Base-by-base conservation (phyloP, 345 rosid genomes). In the Dipteronia dyeriana region DNA sequence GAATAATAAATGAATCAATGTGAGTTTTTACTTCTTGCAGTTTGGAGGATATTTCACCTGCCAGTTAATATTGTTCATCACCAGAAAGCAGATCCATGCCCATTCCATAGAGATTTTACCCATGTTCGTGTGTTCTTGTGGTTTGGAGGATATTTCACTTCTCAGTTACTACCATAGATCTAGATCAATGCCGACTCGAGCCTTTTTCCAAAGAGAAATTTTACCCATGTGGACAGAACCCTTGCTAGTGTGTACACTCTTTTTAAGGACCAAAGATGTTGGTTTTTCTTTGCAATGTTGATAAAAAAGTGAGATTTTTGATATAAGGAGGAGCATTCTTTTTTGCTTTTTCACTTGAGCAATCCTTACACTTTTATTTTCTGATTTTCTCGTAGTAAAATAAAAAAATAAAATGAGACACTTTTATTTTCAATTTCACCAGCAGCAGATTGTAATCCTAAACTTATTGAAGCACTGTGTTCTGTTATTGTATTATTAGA, bases 11-110 rank as follows among this genome's bases (percentile, higher is more conserved):
- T 23, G 54, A 26, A 29, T 2, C 62, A 71, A 16, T 49, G 41
- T 6, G 17, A 47, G 20, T 10, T 73, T 45, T 51, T 59, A 10
- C 8, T 71, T 25, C 1, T 71, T 81, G 65, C 92, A 91, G 97
- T 81, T 86, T 91, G 86, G 95, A 91, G 88, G 88, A 85, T 25
- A 86, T 86, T 49, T 84, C 85, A 79, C 92, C 95, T 43, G 97
- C 87, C 20, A 76, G 76, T 74, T 83, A 78, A 85, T 66, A 14
- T 22, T 25, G 16, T 61, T 16, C 73, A 65, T 20, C 7, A 9
- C 10, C 45, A n/a, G 22, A 59, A 51, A 22, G 16, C 17, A 25
- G 38, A 63, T 29, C 29, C 14, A 25, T 17, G 41, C 26, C 0
- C 59, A 1, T 43, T 73, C 8, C 19, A 2, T 8, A 73, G 76